Base-by-base conservation (phyloP, 2,329 filamentous ascomycete genomes). In the Penicillium expansum region DNA sequence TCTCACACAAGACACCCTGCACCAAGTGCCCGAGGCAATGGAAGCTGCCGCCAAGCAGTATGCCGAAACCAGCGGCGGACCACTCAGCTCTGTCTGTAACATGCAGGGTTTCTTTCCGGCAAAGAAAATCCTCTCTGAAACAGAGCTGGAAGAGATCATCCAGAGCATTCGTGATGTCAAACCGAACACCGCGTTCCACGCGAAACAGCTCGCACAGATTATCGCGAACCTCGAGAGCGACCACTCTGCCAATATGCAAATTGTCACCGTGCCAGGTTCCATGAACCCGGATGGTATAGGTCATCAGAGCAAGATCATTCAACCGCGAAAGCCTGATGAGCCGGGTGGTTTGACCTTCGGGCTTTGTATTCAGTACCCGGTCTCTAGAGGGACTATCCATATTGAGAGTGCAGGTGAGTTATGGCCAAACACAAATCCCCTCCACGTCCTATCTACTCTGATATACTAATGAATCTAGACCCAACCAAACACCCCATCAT, bases 361-460 rank as follows among this genome's bases (percentile, higher is more conserved):
- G 0, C 45, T 64, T 13, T 61, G 59, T 44, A 48, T 67, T 27
- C 59, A 65, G 43, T 67, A 68, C 38, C 60, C 60, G 1, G 58
- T 66, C 1, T 57, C 69, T 11, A 54, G 66, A 9, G 67, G 67
- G 1, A 61, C 58, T 9, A 60, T 66, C 10, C 63, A 65, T 33
- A 62, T 65, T 14, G 24, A 50, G 2, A 57, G 57, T 38, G 30
- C 61, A 4, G 57, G 59, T 61, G 48, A 38, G 42, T 48, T 37
- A 27, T 6, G 42, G 22, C 11, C 18, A 16, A 41, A 39, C 7
- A 13, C n/a, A 8, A 16, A 18, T 9, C n/a, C 22, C 7, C 11
- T 47, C n/a, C 4, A 7, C 14, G 3, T 5, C 14, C 5, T n/a
- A 33, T 24, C 30, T n/a, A n/a, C 18, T 9, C 14, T 11, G 20